Conservation (phyloP, 2,329 filamentous ascomycete species). For the Intubia oerlemansii region DNA sequence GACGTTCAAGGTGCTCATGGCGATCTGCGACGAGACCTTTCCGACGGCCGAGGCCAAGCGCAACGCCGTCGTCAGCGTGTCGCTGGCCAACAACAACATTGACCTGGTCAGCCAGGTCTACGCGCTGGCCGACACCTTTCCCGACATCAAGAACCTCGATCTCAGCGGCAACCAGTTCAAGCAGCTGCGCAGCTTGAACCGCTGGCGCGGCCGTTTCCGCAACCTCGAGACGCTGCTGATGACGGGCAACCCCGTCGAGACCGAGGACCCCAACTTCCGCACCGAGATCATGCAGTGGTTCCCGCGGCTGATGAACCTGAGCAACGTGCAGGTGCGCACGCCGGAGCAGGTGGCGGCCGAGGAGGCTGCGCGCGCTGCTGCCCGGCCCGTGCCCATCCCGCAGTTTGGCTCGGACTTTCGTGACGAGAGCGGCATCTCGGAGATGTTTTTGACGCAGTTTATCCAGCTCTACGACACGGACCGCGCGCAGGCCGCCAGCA, state of each 20-base stretch:
- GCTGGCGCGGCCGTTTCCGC: constrained; percentile 63
- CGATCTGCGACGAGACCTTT: constrained; percentile 61
- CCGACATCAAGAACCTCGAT: constrained; percentile 72
- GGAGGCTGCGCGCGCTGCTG: constrained; percentile 25
- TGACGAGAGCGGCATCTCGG: constrained; percentile 53
- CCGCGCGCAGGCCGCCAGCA: constrained; percentile 35
- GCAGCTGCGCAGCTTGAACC: constrained; percentile 42
- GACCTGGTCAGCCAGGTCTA: constrained; percentile 51
- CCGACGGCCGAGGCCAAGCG: constrained; percentile 48
- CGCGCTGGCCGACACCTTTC: constrained; percentile 56
- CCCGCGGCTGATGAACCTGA: constrained; percentile 58
- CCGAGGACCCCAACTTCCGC: constrained; percentile 35
- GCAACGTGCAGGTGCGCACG: constrained; percentile 52
- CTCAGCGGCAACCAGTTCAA: constrained; percentile 66
- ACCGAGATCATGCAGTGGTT: constrained; percentile 62
- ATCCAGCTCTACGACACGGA: constrained; percentile 55
- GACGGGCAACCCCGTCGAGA: constrained; percentile 52
- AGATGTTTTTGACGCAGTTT: constrained; percentile 55
- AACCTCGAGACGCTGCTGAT: constrained; percentile 65
- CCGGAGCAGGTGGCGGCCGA: constrained; percentile 43
- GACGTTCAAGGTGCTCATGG: constrained; percentile 83
- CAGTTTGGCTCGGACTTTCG: constrained; percentile 46
- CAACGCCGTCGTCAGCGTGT: constrained; percentile 63
- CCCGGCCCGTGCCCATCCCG: constrained; percentile 29
- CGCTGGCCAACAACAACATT: constrained; percentile 62